Percentiles rank a stretch among this genome's conserved stretches.
Evolutionary conservation across 306 rosid genomes (phyloP).

Genomic region (Malus sylvestris): DNA sequence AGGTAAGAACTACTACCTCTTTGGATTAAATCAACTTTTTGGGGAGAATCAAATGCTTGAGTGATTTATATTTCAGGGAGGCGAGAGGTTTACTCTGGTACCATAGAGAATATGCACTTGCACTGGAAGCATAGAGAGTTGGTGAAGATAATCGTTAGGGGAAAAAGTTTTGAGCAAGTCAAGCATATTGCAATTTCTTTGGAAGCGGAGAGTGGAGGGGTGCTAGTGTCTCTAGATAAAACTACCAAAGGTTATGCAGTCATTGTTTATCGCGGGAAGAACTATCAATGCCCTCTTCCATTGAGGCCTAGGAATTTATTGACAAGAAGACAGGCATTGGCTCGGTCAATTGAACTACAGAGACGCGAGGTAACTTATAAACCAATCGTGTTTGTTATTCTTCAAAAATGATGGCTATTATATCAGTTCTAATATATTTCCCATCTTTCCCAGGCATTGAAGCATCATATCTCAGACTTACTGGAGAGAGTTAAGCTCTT

Average conservation of each 20-base stretch:
- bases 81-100: conserved; percentile 79
- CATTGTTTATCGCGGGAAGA: conserved; percentile 86
- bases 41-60: conserved; percentile 8
- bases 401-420: not conserved
- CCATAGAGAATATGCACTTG: conserved; percentile 91
- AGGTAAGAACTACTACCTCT: conserved; percentile 46
- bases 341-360: conserved; percentile 76
- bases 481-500: conserved; percentile 62
- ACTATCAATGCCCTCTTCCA: conserved; percentile 52
- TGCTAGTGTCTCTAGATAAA: conserved; percentile 76
- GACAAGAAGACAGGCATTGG: conserved; percentile 73
- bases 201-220: conserved; percentile 97
- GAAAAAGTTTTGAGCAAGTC: conserved; percentile 62
- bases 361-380: conserved; percentile 66
- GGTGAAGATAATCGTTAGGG: conserved; percentile 75
- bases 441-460: conserved; percentile 52
- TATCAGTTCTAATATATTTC: conserved; percentile 16
- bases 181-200: conserved; percentile 73
- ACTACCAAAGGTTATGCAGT: conserved; percentile 61
- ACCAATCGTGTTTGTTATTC: not conserved
- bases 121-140: conserved; percentile 90
- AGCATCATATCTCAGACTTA: conserved; percentile 62
- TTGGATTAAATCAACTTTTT: conserved; percentile 17
- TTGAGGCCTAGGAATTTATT: conserved; percentile 67
- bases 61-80: conserved; percentile 49